Percentiles rank a stretch among this genome's conserved stretches.
phyloP scores from a whole-genome alignment of 2,329 filamentous ascomycete species.

The Claviceps fusiformis region DNA sequence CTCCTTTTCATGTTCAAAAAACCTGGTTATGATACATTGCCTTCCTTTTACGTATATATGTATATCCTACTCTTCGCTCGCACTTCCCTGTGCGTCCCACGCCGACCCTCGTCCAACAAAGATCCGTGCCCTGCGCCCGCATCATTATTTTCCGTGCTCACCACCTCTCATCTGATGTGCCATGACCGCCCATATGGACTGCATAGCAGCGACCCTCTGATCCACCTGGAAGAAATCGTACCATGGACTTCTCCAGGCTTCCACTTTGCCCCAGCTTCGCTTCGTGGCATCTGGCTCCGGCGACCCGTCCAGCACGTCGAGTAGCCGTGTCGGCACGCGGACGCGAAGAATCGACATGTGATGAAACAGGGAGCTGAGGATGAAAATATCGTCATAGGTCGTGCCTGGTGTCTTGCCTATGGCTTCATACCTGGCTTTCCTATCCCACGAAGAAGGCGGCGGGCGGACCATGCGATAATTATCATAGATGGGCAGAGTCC shows the following conservation, averaged over 20 bases:
- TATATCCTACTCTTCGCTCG: background rate
- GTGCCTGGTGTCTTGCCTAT: slow-evolving; percentile 36
- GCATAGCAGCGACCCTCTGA: slow-evolving; percentile 43
- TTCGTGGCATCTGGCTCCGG: slow-evolving; percentile 18
- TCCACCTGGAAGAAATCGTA: slow-evolving; percentile 43
- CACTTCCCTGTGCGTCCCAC: no score
- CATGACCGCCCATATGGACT: slow-evolving; percentile 45
- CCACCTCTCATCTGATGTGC: slow-evolving; percentile 42
- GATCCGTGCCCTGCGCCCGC: no score
- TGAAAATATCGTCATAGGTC: slow-evolving; percentile 46
- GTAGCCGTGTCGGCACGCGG: slow-evolving; percentile 39
- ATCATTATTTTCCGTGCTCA: background rate
- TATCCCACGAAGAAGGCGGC: slow-evolving; percentile 45
- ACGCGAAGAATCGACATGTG: slow-evolving; percentile 45
- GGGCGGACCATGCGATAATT: slow-evolving; percentile 49
- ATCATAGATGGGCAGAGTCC: slow-evolving; percentile 46
- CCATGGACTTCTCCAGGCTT: slow-evolving; percentile 46
- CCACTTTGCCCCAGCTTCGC: slow-evolving; percentile 37
- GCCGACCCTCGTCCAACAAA: no score
- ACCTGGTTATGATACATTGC: background rate
- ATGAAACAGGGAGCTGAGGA: slow-evolving; percentile 48
- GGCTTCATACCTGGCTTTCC: slow-evolving; percentile 41
- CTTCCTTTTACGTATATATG: no score
- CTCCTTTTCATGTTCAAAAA: background rate
- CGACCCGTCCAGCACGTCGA: slow-evolving; percentile 39